A percentile compares a stretch with the other conserved stretches of the same genome.
These are phyloP conservation scores for Lanzia echinophila DNA, from an alignment of 2,329 filamentous ascomycete genomes.

Conservation along the genomic window DNA sequence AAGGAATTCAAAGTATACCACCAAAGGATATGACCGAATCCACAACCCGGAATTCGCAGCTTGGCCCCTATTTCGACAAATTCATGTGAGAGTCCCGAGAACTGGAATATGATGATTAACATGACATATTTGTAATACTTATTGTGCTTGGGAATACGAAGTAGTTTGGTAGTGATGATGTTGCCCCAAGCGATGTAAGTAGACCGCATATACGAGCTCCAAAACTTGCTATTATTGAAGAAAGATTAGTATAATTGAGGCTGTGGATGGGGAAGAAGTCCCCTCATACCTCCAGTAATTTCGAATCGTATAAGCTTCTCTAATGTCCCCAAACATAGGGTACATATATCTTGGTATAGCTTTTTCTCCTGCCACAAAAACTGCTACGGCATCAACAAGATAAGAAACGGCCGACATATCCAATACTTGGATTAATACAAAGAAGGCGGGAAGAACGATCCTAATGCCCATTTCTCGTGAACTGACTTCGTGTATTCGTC, in stretches of 20 bases:
- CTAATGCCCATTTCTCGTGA: not conserved
- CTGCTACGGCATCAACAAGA: not conserved
- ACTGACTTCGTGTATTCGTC: not conserved
- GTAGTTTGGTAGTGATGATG: not conserved
- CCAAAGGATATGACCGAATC: not conserved
- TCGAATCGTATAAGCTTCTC: conserved; percentile 1
- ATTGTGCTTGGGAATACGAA: not conserved
- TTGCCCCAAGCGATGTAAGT: not conserved
- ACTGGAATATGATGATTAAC: not conserved
- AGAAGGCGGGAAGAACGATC: not conserved
- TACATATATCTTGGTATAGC: not conserved
- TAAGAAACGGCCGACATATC: not conserved
- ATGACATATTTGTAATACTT: not conserved
- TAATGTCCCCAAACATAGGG: not conserved
- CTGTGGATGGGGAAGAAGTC: no score
- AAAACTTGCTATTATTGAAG: not conserved
- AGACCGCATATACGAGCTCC: not conserved
- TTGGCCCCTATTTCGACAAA: not conserved
- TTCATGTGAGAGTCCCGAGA: not conserved
- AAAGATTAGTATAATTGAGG: not conserved
- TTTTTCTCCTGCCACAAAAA: not conserved
- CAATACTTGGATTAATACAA: not conserved
- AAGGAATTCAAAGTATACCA: not conserved
- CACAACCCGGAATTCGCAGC: not conserved
- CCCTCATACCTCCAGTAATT: not conserved